Conservation (phyloP, 108 stramenopile species). For the Mediolabrus comicus region DNA sequence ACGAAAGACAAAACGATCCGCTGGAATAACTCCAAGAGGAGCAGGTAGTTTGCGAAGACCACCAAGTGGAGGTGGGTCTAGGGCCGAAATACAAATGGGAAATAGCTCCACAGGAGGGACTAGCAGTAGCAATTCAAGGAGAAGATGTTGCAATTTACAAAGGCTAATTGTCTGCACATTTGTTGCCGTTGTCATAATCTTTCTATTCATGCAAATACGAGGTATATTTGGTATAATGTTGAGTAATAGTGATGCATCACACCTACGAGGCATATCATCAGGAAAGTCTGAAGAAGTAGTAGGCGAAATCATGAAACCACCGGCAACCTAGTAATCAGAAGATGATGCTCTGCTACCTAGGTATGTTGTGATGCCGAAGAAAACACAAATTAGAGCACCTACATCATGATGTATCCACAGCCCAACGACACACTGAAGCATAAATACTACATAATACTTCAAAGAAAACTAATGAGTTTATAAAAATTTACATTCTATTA, state of each 20-base stretch:
- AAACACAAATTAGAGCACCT: neutral
- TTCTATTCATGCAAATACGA: slow-evolving; percentile 2
- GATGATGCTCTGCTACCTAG: too few relatives aligned
- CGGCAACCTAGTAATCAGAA: too few relatives aligned
- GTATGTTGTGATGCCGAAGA: too few relatives aligned
- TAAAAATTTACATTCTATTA: neutral
- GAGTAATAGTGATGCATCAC: slow-evolving; percentile 5
- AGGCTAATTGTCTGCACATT: slow-evolving; percentile 6
- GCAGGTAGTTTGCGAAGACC: slow-evolving; percentile 25
- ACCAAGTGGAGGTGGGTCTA: neutral
- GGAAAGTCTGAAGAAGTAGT: neutral
- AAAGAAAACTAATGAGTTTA: neutral
- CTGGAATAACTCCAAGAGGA: slow-evolving; percentile 3
- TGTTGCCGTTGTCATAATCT: slow-evolving; percentile 4
- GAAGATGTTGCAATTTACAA: slow-evolving; percentile 3
- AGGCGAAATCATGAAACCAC: too few relatives aligned
- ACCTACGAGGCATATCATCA: neutral
- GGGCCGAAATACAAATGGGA: neutral
- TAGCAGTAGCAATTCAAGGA: slow-evolving; percentile 3
- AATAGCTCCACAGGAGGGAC: neutral
- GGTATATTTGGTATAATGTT: slow-evolving; percentile 4
- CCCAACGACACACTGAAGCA: too few relatives aligned
- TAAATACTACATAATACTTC: too few relatives aligned
- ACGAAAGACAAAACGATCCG: slow-evolving; percentile 6
- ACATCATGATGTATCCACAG: too few relatives aligned